Percentiles rank a stretch among this genome's conserved stretches.
These are phyloP conservation scores for Friedmanniomyces simplex DNA, from an alignment of 495 filamentous ascomycete species.

Conservation along the genomic window DNA sequence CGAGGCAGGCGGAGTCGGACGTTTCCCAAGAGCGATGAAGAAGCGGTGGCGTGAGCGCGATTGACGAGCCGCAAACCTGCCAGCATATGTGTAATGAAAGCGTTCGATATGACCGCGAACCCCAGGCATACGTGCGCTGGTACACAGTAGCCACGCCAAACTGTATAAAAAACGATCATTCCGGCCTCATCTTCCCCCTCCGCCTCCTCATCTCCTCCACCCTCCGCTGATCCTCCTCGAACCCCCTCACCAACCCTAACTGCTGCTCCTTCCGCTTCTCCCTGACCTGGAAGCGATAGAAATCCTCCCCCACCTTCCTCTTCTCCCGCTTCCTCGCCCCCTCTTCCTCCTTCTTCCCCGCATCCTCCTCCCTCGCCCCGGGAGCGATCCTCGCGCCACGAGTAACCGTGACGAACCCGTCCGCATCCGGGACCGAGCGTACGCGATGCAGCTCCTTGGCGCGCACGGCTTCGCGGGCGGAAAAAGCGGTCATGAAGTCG, in stretches of 20 bases:
- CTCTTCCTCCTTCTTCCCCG: slow-evolving; percentile 56
- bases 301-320: slow-evolving; percentile 56
- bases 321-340: slow-evolving; percentile 57
- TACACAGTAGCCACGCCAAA: too few species aligned
- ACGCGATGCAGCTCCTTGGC: slow-evolving; percentile 50
- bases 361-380: slow-evolving; percentile 57
- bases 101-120: too few species aligned
- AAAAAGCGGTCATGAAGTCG: slow-evolving; percentile 68
- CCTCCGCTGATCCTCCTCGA: slow-evolving; percentile 56
- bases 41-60: too few species aligned
- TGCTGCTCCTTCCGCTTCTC: slow-evolving; percentile 82
- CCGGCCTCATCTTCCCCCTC: slow-evolving; percentile 38
- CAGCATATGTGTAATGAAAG: too few species aligned
- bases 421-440: slow-evolving; percentile 74
- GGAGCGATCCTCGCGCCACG: slow-evolving; percentile 64
- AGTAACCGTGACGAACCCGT: slow-evolving; percentile 89
- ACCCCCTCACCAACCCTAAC: slow-evolving; percentile 52
- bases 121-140: too few species aligned
- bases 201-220: slow-evolving; percentile 49
- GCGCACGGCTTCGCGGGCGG: slow-evolving; percentile 53
- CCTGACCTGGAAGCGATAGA: slow-evolving; percentile 88
- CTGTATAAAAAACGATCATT: slow-evolving; percentile 8
- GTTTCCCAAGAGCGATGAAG: too few species aligned
- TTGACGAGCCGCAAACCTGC: too few species aligned
- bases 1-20: too few species aligned